Evolutionary conservation across 106 monocot species (phyloP).

Genomic region (Dactylorhiza incarnata): DNA sequence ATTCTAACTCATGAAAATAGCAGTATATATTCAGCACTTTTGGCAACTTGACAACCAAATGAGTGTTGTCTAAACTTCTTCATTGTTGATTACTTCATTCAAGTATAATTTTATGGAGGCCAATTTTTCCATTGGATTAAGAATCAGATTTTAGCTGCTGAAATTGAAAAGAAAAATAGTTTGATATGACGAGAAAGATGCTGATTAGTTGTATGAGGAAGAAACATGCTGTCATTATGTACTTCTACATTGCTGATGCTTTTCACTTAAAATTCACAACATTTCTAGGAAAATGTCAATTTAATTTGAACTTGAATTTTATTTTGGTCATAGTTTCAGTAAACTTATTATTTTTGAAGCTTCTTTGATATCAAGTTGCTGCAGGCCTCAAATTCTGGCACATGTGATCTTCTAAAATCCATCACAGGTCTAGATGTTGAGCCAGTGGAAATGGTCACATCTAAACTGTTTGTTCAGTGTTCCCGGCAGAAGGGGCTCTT

Average conservation of each 20-base stretch:
- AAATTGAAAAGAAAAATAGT: no score
- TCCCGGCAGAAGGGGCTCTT: constrained; percentile 88
- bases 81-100: no score
- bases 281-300: not conserved
- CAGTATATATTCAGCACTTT: no score
- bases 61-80: no score
- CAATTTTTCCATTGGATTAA: no score
- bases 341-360: constrained; percentile 1
- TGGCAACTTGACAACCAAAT: no score
- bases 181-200: no score
- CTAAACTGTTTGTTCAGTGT: constrained; percentile 97
- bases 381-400: constrained; percentile 78
- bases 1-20: no score
- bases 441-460: constrained; percentile 88
- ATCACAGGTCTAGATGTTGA: constrained; percentile 86
- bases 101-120: no score
- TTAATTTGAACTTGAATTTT: not conserved
- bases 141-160: no score
- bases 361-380: constrained; percentile 22
- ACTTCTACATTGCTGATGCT: not conserved
- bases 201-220: no score
- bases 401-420: constrained; percentile 86
- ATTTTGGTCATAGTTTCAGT: not conserved
- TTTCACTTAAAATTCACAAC: not conserved
- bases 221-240: not conserved